These are phyloP conservation scores for Candida fluviatilis DNA, from an alignment of 805 yeast species.

Conservation along the genomic window DNA sequence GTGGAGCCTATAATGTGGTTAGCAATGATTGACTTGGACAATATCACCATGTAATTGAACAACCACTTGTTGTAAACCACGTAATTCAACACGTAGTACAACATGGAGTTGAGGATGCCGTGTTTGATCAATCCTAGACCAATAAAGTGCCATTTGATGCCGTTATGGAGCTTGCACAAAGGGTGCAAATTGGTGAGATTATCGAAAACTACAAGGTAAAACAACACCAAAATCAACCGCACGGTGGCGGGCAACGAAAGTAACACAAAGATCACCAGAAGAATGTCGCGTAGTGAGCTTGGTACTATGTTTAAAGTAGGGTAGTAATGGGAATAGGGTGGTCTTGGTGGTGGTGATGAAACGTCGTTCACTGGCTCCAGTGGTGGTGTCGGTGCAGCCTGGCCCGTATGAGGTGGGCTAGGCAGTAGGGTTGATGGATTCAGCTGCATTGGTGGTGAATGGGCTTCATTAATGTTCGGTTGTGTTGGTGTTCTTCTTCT, in stretches of 20 bases:
- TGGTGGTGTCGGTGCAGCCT: background rate
- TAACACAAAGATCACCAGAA: slow-evolving; percentile 28
- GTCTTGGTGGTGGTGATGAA: background rate
- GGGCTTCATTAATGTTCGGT: background rate
- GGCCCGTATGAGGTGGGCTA: background rate
- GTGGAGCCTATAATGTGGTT: slow-evolving; percentile 26
- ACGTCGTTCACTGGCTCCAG: no score
- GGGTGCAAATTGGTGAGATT: background rate
- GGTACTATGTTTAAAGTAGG: slow-evolving; percentile 6
- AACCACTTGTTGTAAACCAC: slow-evolving; percentile 13
- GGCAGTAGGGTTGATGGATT: background rate
- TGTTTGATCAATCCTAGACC: background rate
- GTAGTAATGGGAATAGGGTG: background rate
- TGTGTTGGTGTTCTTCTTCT: no score
- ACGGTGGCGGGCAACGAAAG: slow-evolving; percentile 23
- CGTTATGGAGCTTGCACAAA: background rate
- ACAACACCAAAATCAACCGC: slow-evolving; percentile 17
- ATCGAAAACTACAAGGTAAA: background rate
- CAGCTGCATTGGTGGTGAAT: background rate
- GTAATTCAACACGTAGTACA: slow-evolving; percentile 17
- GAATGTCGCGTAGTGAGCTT: slow-evolving; percentile 26
- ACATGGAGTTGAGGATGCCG: slow-evolving; percentile 10
- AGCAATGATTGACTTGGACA: slow-evolving; percentile 29
- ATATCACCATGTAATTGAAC: slow-evolving; percentile 20
- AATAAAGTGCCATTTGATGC: background rate